Evolutionary conservation across 2,329 filamentous ascomycete genomes (phyloP).

Genomic region (Penicillium sp.): DNA sequence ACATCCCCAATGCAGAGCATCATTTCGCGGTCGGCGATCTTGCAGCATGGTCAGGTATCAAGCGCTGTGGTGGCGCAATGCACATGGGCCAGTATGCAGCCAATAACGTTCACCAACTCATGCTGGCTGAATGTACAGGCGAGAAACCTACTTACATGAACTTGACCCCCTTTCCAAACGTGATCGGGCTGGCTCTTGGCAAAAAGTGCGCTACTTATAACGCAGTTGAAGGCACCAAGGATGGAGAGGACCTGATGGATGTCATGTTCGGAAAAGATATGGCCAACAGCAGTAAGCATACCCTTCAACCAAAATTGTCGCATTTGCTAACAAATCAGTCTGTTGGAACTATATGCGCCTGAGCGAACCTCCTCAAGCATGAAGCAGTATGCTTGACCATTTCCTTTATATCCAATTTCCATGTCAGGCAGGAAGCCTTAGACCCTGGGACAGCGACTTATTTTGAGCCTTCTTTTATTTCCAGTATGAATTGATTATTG

Average conservation of each 20-base stretch:
- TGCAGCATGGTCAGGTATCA: slow-evolving; percentile 72
- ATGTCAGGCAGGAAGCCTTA: not conserved
- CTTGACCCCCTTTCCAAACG: slow-evolving; percentile 58
- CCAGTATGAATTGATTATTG: not conserved
- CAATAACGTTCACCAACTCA: slow-evolving; percentile 65
- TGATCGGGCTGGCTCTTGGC: slow-evolving; percentile 72
- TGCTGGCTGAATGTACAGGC: slow-evolving; percentile 47
- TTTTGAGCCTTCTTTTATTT: not conserved
- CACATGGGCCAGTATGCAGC: slow-evolving; percentile 68
- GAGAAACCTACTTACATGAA: slow-evolving; percentile 49
- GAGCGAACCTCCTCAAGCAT: slow-evolving; percentile 31
- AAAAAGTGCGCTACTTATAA: slow-evolving; percentile 67
- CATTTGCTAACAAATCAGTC: slow-evolving; percentile 38
- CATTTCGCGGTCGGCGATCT: slow-evolving; percentile 74
- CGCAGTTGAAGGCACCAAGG: slow-evolving; percentile 56
- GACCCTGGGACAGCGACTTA: not conserved
- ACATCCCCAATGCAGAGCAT: slow-evolving; percentile 55
- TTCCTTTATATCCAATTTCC: not conserved
- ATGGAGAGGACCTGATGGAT: slow-evolving; percentile 63
- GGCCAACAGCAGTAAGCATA: slow-evolving; percentile 60
- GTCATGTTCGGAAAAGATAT: slow-evolving; percentile 69
- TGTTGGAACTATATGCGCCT: slow-evolving; percentile 58
- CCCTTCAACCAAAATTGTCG: not conserved
- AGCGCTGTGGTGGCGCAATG: slow-evolving; percentile 75
- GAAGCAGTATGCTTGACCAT: not conserved